Evolutionary conservation across 345 rosid species (phyloP).

Genomic region (Lenwebbia sp.): DNA sequence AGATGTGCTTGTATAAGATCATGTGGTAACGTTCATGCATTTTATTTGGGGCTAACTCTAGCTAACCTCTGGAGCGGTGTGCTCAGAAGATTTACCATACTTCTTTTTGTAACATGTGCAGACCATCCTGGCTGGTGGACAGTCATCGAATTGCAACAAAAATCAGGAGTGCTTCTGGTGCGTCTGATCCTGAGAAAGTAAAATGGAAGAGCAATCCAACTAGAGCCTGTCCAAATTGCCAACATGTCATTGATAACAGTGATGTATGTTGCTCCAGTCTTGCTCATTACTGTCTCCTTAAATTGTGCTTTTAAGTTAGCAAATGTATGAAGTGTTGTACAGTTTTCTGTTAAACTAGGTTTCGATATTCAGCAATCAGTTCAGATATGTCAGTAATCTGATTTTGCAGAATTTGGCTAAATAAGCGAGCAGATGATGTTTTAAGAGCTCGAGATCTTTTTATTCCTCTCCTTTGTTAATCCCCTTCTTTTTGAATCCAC

Average conservation of each 20-base stretch:
- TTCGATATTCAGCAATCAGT: background rate
- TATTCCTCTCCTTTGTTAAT: background rate
- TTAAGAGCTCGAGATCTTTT: background rate
- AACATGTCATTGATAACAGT: slow-evolving; percentile 64
- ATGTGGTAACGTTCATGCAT: background rate
- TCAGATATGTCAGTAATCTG: background rate
- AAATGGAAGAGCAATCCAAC: slow-evolving; percentile 79
- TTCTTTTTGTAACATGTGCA: slow-evolving; percentile 13
- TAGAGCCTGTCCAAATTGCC: slow-evolving; percentile 77
- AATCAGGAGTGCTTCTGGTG: slow-evolving; percentile 68
- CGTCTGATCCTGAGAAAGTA: slow-evolving; percentile 30
- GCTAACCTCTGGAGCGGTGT: background rate
- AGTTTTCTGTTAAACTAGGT: background rate
- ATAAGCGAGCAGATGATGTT: background rate
- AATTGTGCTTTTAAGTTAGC: background rate
- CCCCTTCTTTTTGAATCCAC: background rate
- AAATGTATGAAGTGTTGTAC: background rate
- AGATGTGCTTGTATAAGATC: background rate
- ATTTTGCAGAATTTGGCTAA: background rate
- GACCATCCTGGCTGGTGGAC: slow-evolving; percentile 85
- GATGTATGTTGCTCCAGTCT: slow-evolving; percentile 39
- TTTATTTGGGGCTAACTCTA: background rate
- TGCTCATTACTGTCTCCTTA: background rate
- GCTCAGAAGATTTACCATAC: background rate
- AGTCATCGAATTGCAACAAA: slow-evolving; percentile 70